Base-by-base conservation (phyloP, 495 filamentous ascomycete genomes). In the Parathielavia hyrcaniae region DNA sequence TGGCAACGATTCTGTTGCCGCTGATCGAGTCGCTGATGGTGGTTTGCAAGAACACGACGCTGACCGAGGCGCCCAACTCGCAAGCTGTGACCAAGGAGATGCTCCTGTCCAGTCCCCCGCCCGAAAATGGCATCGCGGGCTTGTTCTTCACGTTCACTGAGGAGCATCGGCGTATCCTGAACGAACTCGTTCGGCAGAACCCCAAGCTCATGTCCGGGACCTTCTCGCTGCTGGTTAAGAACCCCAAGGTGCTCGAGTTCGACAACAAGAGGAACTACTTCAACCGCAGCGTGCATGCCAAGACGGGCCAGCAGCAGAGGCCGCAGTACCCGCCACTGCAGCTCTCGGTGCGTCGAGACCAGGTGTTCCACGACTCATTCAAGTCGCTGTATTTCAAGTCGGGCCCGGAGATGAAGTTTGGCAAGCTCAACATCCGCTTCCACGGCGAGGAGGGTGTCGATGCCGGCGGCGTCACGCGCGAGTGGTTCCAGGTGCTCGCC, bases 211-310 rank as follows among this genome's bases (percentile, higher is more conserved):
- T 99, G 93, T 96, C 91, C 61, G 93, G 91, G 43, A 95, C 91
- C 14, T 96, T 99, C 73, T 91, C 91, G 9, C 77, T 97, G 39
- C 76, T 99, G 30, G 91, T 97, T 61, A 96, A 96, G 77, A 99
- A 99, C 66, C 95, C 93, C 46, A 97, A 97, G 80, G 93, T 99
- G 14, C 74, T 99, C 47, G 93, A 99, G 64, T 99, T 99, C 66
- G 93, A 99, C 71, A 99, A 97, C 75, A 99, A 99, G 80, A 91
- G 95, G 64, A 97, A 95, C 71, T 99, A 93, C 80, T 99, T 99
- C 77, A 97, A 82, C 70, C 88, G 95, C 45, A 88, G 88, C 61
- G 80, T 99, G 19, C 93, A 97, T 70, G 79, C 83, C 38, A 88
- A 91, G 54, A 77, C 76, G 8, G 79, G 79, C 13, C 82, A 81